Conservation (phyloP, 768 basidiomycete species). For the Kwoniella sp. region DNA sequence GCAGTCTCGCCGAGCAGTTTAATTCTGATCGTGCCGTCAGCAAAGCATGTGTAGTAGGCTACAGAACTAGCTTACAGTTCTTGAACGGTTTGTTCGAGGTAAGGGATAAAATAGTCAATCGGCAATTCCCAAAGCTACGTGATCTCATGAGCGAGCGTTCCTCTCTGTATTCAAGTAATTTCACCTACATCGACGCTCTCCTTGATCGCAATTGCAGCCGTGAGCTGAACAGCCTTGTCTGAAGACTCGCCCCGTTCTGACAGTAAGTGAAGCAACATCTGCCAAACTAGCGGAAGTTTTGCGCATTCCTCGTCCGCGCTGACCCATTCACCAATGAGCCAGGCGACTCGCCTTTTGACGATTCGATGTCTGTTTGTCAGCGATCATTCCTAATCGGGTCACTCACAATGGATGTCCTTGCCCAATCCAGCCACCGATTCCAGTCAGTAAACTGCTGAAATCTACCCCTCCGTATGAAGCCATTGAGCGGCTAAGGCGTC, state of each 20-base stretch:
- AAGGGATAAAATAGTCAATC: conserved; percentile 49
- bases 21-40: conserved; percentile 31
- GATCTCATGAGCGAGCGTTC: neutral
- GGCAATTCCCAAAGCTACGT: conserved; percentile 52
- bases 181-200: conserved; percentile 80
- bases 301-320: conserved; percentile 64
- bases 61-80: conserved; percentile 38
- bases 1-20: conserved; percentile 45
- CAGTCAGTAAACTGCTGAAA: conserved; percentile 37
- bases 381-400: neutral
- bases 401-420: conserved; percentile 39
- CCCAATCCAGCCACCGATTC: conserved; percentile 34
- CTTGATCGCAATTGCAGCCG: conserved; percentile 74
- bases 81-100: conserved; percentile 43
- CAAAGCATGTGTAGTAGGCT: too few relatives aligned
- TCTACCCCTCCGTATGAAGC: conserved; percentile 40
- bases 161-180: too few relatives aligned
- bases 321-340: conserved; percentile 90
- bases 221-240: conserved; percentile 82
- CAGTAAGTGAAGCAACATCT: conserved; percentile 75
- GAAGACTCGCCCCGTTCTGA: conserved; percentile 67
- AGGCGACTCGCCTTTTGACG: conserved; percentile 91
- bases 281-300: conserved; percentile 68
- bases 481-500: conserved; percentile 45
- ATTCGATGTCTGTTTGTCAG: conserved; percentile 71